phyloP scores from a whole-genome alignment of 129 eudicot species.

The Lonicera japonica region DNA sequence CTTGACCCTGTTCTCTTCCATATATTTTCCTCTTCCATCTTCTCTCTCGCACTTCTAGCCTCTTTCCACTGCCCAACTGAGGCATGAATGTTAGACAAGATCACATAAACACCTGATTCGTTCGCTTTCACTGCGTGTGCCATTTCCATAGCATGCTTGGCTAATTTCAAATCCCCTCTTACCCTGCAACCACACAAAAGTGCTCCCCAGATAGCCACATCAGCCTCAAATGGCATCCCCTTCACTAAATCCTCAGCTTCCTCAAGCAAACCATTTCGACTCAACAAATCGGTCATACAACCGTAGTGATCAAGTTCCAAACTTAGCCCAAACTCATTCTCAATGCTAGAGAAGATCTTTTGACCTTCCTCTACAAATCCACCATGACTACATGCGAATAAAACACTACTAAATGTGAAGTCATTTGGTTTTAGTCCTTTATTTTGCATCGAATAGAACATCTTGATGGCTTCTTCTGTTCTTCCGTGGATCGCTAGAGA shows the following conservation, averaged over 20 bases:
- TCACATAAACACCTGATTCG: constrained; percentile 40
- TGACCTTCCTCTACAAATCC: constrained; percentile 44
- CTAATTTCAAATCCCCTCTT: constrained; percentile 32
- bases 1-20: constrained; percentile 32
- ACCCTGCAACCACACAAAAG: constrained; percentile 40
- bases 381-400: constrained; percentile 55
- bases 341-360: constrained; percentile 27
- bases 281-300: constrained; percentile 35
- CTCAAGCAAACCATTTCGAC: constrained; percentile 36
- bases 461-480: constrained; percentile 29
- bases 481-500: constrained; percentile 47
- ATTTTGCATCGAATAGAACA: constrained; percentile 34
- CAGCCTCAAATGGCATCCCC: constrained; percentile 43
- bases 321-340: constrained; percentile 14
- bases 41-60: constrained; percentile 38
- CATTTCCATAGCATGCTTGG: constrained; percentile 30
- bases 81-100: constrained; percentile 46
- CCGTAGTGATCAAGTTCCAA: constrained; percentile 49
- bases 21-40: constrained; percentile 30
- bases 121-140: constrained; percentile 22
- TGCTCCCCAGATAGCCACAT: constrained; percentile 55
- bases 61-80: constrained; percentile 45
- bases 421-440: constrained; percentile 43
- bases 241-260: constrained; percentile 33
- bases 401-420: constrained; percentile 29